These are phyloP conservation scores for Solanum ossicruentum DNA, from an alignment of 257 asterid genomes.

Conservation along the genomic window DNA sequence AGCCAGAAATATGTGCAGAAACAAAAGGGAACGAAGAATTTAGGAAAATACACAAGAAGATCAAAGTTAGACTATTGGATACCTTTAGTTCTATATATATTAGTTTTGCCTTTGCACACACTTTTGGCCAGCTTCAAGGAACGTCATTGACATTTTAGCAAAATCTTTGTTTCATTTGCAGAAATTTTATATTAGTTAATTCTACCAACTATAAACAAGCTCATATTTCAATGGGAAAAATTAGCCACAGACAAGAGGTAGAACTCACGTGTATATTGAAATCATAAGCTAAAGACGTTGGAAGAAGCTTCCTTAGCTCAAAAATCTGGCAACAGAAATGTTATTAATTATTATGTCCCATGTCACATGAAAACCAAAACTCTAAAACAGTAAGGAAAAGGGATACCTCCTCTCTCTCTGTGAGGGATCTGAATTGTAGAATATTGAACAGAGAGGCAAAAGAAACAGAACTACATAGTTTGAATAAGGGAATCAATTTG, in stretches of 20 bases:
- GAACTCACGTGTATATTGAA: constrained; percentile 81
- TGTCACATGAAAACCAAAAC: neutral
- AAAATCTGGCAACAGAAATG: constrained; percentile 43
- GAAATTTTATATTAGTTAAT: neutral
- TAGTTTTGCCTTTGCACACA: neutral
- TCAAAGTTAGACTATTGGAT: neutral
- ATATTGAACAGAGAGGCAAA: neutral
- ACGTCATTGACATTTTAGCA: neutral
- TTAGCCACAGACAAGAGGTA: neutral
- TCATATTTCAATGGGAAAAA: neutral
- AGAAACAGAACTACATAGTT: neutral
- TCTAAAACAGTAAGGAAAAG: neutral
- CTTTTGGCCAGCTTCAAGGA: neutral
- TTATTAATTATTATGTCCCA: neutral
- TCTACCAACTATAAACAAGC: neutral
- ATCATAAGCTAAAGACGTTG: constrained; percentile 65
- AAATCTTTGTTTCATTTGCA: neutral
- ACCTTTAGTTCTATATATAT: neutral
- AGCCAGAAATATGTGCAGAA: neutral
- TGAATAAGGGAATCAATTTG: neutral
- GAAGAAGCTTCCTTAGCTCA: constrained; percentile 90
- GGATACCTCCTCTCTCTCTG: neutral
- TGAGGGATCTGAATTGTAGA: neutral
- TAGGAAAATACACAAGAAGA: neutral
- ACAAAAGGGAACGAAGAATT: neutral